Percentiles rank a stretch among this genome's conserved stretches.
Evolutionary conservation across 306 rosid species (phyloP).

Genomic region (Casuarina equisetifolia): DNA sequence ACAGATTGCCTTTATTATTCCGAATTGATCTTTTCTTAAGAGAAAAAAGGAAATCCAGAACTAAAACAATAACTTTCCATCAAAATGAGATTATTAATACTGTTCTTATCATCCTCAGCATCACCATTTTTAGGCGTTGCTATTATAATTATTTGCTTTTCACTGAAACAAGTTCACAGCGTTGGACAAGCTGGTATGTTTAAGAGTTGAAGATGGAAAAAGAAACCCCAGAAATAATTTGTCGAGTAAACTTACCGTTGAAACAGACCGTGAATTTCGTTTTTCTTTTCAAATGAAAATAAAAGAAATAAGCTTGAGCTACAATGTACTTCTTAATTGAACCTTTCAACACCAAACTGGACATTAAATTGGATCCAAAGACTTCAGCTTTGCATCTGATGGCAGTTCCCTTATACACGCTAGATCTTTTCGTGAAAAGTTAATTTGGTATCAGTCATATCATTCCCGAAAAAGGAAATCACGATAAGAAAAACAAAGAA

Average conservation of each 20-base stretch:
- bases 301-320: neutral
- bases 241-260: neutral
- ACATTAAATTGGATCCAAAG: neutral
- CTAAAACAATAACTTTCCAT: neutral
- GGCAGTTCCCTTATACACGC: neutral
- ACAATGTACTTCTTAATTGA: neutral
- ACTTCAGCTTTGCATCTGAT: neutral
- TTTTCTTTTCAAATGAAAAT: neutral
- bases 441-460: neutral
- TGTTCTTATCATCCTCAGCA: neutral
- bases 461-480: neutral
- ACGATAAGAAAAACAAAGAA: neutral
- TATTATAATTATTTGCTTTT: neutral
- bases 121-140: neutral
- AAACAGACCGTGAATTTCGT: neutral
- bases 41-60: neutral
- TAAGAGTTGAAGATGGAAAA: neutral
- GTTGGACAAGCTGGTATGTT: neutral
- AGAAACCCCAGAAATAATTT: neutral
- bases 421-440: neutral
- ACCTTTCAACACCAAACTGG: neutral
- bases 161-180: neutral
- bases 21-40: neutral
- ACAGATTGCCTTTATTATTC: neutral
- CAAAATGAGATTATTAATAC: neutral